A percentile compares a stretch with the other conserved stretches of the same genome.
phyloP scores from a whole-genome alignment of 495 filamentous ascomycete genomes.

The Talaromyces stipitatus region DNA sequence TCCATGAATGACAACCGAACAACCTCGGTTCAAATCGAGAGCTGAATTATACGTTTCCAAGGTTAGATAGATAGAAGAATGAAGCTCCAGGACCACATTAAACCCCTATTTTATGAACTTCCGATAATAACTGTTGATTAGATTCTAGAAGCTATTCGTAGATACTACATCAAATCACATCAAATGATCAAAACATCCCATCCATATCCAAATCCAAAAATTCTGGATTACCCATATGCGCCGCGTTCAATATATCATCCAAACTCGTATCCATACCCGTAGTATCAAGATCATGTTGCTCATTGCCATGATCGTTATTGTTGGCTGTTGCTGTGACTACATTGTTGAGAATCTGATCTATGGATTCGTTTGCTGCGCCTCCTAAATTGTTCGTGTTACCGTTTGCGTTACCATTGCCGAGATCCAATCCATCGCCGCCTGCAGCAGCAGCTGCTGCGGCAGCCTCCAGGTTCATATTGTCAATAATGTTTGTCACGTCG shows the following conservation, averaged over 20 bases:
- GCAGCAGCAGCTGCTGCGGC: slow-evolving; percentile 14
- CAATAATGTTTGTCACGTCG: slow-evolving; percentile 34
- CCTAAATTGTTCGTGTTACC: neutral
- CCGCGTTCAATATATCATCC: slow-evolving; percentile 40
- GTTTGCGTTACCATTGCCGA: slow-evolving; percentile 7
- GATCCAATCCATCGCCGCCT: slow-evolving; percentile 25
- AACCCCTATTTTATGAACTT: too few relatives aligned
- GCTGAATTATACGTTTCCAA: too few relatives aligned
- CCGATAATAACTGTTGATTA: too few relatives aligned
- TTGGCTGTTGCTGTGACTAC: slow-evolving; percentile 28
- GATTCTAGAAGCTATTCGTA: too few relatives aligned
- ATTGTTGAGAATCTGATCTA: slow-evolving; percentile 41
- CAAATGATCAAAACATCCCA: slow-evolving; percentile 25
- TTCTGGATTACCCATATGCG: slow-evolving; percentile 43
- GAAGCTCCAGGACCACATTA: too few relatives aligned
- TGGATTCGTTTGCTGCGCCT: slow-evolving; percentile 25
- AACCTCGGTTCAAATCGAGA: too few relatives aligned
- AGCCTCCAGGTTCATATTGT: slow-evolving; percentile 28
- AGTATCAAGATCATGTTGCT: slow-evolving; percentile 8
- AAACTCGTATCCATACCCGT: slow-evolving; percentile 33
- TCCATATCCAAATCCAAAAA: slow-evolving; percentile 45
- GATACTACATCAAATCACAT: too few relatives aligned
- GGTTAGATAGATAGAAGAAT: too few relatives aligned
- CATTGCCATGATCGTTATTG: slow-evolving; percentile 7
- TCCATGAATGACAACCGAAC: too few relatives aligned